Base-by-base conservation (phyloP, 306 rosid genomes). In the Fragaria vesca region DNA sequence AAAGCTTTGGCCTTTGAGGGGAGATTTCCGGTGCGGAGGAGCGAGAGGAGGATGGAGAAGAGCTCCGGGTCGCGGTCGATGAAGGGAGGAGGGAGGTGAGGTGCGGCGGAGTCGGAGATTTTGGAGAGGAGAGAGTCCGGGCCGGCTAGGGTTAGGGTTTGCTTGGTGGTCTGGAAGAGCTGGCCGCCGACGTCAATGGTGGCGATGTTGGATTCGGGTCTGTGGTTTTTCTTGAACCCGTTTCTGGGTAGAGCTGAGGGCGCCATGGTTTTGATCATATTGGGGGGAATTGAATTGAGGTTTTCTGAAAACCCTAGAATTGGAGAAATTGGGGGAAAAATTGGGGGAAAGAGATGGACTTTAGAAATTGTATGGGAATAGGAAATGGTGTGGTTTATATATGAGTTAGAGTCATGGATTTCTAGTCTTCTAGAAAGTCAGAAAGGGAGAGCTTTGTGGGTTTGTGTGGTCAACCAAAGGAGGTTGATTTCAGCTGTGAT, bases 11-110 rank as follows among this genome's bases (percentile, higher is more conserved):
- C 94, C 63, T 87, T 96, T 3, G 99, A 96, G 0, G 97, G 97
- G 7, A 96, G 95, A 76, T 87, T 90, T 42, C 99, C 97, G 0
- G 96, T 96, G 12, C 99, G 43, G 78, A 96, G 98, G 74, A 96
- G 96, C 6, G 98, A 96, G 79, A 96, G 97, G 24, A 96, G 77
- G 52, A 91, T 74, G 0, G 98, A 89, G 83, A 96, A 96, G 40
- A 93, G 48, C 62, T 93, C 97, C 0, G 99, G 99, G 87, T 96
- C 98, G 10, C 99, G 86, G 72, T 96, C 98, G 21, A 96, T 28
- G 66, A 96, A 96, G 0, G 94, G 87, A 12, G 83, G 72, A 1
- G 78, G 9, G 82, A 50, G 45, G 4, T 18, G 73, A 8, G 54
- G 7, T 2, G 83, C 36, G 24, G 66, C 16, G 50, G 11, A 58